Conservation (phyloP, 306 rosid genomes). For the Fragaria iinumae region DNA sequence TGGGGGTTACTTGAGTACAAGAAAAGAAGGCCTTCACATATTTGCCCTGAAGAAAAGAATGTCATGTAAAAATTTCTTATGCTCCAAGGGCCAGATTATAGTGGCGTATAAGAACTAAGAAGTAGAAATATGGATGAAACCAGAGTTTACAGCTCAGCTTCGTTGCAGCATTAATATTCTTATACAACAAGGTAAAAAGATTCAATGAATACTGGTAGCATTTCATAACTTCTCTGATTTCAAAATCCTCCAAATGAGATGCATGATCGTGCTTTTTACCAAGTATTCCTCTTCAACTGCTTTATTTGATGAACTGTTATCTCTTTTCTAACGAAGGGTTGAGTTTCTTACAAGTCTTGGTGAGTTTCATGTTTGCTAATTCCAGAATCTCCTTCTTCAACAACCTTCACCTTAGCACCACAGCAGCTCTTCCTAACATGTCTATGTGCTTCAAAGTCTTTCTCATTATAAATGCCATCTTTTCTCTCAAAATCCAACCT, state of each 20-base stretch:
- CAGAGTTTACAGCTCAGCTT: not conserved
- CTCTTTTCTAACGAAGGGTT: not conserved
- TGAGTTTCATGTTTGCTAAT: slow-evolving; percentile 4
- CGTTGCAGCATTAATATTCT: not conserved
- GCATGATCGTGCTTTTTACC: not conserved
- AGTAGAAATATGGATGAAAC: not conserved
- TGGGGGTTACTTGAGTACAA: not conserved
- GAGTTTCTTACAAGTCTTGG: not conserved
- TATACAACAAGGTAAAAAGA: not conserved
- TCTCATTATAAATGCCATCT: slow-evolving; percentile 27
- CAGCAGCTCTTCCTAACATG: slow-evolving; percentile 54
- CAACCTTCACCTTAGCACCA: slow-evolving; percentile 51
- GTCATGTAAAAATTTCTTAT: not conserved
- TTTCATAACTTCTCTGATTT: not conserved
- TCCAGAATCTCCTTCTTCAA: slow-evolving; percentile 29
- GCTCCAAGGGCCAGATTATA: not conserved
- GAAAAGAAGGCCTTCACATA: not conserved
- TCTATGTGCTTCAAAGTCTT: slow-evolving; percentile 25
- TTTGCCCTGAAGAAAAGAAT: not conserved
- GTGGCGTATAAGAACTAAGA: not conserved
- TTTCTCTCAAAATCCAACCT: slow-evolving; percentile 52
- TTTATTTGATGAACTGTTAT: not conserved
- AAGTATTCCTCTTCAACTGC: not conserved
- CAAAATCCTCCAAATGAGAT: not conserved
- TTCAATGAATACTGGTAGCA: not conserved